Evolutionary conservation across 2,329 filamentous ascomycete genomes (phyloP).

Genomic region (Pseudocercospora macadamiae): DNA sequence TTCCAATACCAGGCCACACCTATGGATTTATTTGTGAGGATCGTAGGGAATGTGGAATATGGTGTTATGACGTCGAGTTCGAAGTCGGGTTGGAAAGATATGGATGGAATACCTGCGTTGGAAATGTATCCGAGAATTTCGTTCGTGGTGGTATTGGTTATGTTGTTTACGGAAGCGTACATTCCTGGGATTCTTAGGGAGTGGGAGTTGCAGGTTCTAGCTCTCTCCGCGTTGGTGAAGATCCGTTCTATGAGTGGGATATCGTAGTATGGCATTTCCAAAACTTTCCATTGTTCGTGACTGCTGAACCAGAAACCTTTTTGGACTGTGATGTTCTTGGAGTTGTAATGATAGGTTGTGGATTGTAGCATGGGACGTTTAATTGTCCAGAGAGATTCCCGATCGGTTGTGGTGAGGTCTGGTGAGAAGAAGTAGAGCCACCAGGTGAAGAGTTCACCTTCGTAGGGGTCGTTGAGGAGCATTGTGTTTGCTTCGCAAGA

Average conservation of each 20-base stretch:
- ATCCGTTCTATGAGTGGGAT: conserved; percentile 46
- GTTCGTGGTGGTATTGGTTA: conserved; percentile 43
- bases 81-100: conserved; percentile 46
- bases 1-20: conserved; percentile 49
- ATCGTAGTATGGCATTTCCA: conserved; percentile 50
- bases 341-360: conserved; percentile 41
- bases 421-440: conserved; percentile 46
- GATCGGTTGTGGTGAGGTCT: conserved; percentile 38
- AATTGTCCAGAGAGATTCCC: conserved; percentile 42
- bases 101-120: conserved; percentile 37
- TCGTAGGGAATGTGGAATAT: conserved; percentile 45
- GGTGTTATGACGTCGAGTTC: conserved; percentile 49
- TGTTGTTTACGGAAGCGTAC: conserved; percentile 50
- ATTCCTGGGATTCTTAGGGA: conserved; percentile 44
- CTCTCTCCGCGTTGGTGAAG: conserved; percentile 46
- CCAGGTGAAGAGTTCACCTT: conserved; percentile 49
- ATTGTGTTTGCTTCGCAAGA: conserved; percentile 41
- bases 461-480: conserved; percentile 49
- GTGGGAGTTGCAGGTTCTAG: conserved; percentile 48
- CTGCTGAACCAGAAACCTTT: conserved; percentile 49
- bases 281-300: conserved; percentile 48
- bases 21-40: conserved; percentile 44
- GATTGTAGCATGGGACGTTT: conserved; percentile 45
- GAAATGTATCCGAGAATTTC: conserved; percentile 48
- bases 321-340: conserved; percentile 48